Evolutionary conservation across 1,284 basidiomycete species (phyloP).

Genomic region (Phellinidium pouzarii): DNA sequence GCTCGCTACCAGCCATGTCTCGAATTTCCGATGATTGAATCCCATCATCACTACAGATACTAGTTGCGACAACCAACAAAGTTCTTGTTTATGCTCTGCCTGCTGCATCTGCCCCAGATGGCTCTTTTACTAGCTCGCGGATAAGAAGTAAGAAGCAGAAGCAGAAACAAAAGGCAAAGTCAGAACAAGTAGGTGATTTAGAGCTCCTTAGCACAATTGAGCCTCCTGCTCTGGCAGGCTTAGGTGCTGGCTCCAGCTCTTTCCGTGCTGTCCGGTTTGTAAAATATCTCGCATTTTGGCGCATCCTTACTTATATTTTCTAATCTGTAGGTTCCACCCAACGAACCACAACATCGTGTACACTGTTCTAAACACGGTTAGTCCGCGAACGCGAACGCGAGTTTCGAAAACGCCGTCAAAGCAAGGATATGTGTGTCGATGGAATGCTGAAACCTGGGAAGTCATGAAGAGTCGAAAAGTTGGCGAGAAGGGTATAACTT

Average conservation of each 20-base stretch:
- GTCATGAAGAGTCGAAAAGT: conserved; percentile 53
- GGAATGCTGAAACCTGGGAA: conserved; percentile 55
- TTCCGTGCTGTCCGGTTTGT: conserved; percentile 70
- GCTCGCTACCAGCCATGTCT: background rate
- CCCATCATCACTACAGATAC: conserved; percentile 37
- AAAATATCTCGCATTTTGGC: background rate
- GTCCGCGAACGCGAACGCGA: conserved; percentile 44
- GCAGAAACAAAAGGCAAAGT: conserved; percentile 36
- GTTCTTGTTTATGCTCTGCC: conserved; percentile 54
- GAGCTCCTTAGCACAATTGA: conserved; percentile 46
- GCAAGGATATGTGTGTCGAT: conserved; percentile 57
- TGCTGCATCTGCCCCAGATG: conserved; percentile 14
- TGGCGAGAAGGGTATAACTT: conserved; percentile 75
- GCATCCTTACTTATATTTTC: conserved; percentile 2
- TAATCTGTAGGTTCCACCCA: conserved; percentile 50
- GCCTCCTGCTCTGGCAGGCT: conserved; percentile 44
- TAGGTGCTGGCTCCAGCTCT: conserved; percentile 40
- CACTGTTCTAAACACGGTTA: conserved; percentile 68
- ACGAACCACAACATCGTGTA: conserved; percentile 49
- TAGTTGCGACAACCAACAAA: conserved; percentile 56
- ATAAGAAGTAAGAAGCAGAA: conserved; percentile 36
- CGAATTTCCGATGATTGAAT: conserved; percentile 12
- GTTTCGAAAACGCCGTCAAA: conserved; percentile 44
- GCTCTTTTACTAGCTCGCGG: conserved; percentile 17
- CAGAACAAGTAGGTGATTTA: conserved; percentile 28